Evolutionary conservation across 345 rosid species (phyloP).

Genomic region (Moricandia arvensis): DNA sequence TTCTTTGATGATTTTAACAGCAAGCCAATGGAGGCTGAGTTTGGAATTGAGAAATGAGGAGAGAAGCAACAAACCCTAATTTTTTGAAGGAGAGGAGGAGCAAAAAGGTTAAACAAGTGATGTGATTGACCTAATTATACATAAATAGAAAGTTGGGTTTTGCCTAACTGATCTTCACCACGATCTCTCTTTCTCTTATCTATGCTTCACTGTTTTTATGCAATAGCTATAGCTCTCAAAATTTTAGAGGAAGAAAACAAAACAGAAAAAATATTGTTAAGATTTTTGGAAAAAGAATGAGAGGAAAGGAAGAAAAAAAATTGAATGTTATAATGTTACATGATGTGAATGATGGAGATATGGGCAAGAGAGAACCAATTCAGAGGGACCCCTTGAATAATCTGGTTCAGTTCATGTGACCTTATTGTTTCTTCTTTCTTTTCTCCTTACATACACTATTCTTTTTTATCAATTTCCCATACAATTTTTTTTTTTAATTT

Average conservation of each 20-base stretch:
- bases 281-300: constrained; percentile 27
- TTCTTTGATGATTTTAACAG: background rate
- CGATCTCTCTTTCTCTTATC: constrained; percentile 21
- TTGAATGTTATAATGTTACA: constrained; percentile 8
- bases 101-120: constrained; percentile 20
- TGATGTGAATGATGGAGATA: constrained; percentile 40
- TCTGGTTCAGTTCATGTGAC: constrained; percentile 86
- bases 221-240: constrained; percentile 4
- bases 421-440: constrained; percentile 55
- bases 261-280: background rate
- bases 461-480: background rate
- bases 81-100: constrained; percentile 10
- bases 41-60: background rate
- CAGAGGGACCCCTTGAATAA: constrained; percentile 65
- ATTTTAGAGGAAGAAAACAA: background rate
- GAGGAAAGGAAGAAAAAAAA: constrained; percentile 23
- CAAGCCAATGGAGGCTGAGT: constrained; percentile 17
- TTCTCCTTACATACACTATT: background rate
- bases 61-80: constrained; percentile 30
- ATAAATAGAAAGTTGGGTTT: constrained; percentile 32
- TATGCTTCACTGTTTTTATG: constrained; percentile 23
- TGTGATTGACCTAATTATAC: constrained; percentile 41
- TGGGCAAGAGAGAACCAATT: constrained; percentile 36
- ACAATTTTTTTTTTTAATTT: background rate
- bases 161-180: constrained; percentile 34